Percentiles rank a stretch among this genome's conserved stretches.
Evolutionary conservation across 768 basidiomycete genomes (phyloP).

Genomic region (Pisolithus tinctorius): DNA sequence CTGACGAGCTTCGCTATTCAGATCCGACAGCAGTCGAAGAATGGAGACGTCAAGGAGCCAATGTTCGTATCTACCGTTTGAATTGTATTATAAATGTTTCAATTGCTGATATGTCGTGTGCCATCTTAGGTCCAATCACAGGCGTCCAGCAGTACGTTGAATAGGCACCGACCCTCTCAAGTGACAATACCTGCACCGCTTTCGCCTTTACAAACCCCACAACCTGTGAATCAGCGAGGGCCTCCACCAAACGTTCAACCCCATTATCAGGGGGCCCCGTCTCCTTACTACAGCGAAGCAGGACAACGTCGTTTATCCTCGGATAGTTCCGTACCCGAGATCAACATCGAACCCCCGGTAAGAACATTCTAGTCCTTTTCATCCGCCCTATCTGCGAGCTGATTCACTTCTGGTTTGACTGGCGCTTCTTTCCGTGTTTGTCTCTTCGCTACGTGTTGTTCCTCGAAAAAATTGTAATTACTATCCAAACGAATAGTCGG

Average conservation of each 20-base stretch:
- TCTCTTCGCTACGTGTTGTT: not conserved
- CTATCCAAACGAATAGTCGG: slow-evolving; percentile 18
- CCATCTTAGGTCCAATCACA: slow-evolving; percentile 10
- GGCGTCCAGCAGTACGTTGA: slow-evolving; percentile 3
- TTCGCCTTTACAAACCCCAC: slow-evolving; percentile 16
- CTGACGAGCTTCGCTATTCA: slow-evolving; percentile 31
- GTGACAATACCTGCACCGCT: slow-evolving; percentile 21
- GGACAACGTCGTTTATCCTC: slow-evolving; percentile 22
- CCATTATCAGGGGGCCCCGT: slow-evolving; percentile 16
- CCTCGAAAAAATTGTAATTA: slow-evolving; percentile 3
- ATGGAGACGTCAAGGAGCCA: slow-evolving; percentile 23
- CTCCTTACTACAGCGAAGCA: slow-evolving; percentile 6
- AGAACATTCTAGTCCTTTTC: not conserved
- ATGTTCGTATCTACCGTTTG: not conserved
- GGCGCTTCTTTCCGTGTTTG: too few relatives aligned
- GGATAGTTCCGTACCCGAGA: slow-evolving; percentile 30
- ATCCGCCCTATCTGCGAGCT: slow-evolving; percentile 1
- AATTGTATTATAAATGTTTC: too few relatives aligned
- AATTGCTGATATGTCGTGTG: not conserved
- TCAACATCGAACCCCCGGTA: slow-evolving; percentile 26
- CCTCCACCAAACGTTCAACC: slow-evolving; percentile 12
- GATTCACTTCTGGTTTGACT: not conserved
- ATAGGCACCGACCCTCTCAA: slow-evolving; percentile 14
- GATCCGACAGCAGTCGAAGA: slow-evolving; percentile 23
- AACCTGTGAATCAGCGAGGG: slow-evolving; percentile 15